Base-by-base conservation (phyloP, 805 yeast species). In the Myxozyma neotropica region DNA sequence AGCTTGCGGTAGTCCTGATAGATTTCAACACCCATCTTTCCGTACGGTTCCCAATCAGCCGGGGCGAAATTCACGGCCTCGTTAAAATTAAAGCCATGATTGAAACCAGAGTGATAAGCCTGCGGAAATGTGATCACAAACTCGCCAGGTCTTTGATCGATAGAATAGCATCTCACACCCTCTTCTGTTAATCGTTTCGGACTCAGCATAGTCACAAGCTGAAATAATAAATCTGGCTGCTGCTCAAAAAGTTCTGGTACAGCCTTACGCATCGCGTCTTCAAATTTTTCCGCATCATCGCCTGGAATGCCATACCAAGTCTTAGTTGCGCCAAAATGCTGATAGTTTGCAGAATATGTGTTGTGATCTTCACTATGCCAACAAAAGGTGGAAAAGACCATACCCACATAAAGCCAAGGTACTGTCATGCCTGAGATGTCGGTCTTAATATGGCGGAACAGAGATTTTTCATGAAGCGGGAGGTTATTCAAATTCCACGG, bases 361-460 rank as follows among this genome's bases (percentile, higher is more conserved):
- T 88, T 90, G 71, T 93, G 97, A 72, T 92, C 98, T 69, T 92
- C 98, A 59, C 88, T 87, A 72, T 93, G 97, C 97, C 97, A 93
- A 73, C 98, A 92, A 71, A 93, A 93, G 0, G 97, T 89, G 1
- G 96, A 87, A 68, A 90, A 84, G 51, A 89, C 78, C 53, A 95
- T 89, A 0, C 98, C 98, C 15, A 92, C 83, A 69, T 92, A 92
- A 2, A 91, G 80, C 98, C 98, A 92, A 0, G 98, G 98, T 19
- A 88, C 81, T 0, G 97, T 91, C 90, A 92, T 92, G 0, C 98
- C 98, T 0, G 96, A 86, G 1, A 93, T 68, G 45, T 72, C 74
- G 10, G 68, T 48, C 44, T 68, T 66, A 52, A 75, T 67, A 50
- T 70, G 64, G 27, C 71, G 67, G 50, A 75, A 71, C 19, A 75